Evolutionary conservation across 164 flowering plant genomes (phyloP).

Genomic region (Umbilicus rupestris): DNA sequence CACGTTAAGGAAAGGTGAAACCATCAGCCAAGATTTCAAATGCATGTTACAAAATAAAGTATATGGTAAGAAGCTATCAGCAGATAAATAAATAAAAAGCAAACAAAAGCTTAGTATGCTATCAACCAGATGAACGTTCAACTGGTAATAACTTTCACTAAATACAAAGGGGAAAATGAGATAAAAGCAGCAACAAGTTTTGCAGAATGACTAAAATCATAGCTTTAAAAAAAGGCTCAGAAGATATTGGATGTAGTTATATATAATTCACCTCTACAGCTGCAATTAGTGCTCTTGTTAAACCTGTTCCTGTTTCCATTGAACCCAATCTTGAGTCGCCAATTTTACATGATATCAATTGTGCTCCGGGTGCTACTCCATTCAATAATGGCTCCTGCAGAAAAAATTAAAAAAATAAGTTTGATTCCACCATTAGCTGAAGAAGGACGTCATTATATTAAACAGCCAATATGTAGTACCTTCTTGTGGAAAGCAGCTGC

Average conservation of each 20-base stretch:
- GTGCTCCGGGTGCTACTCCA: slow-evolving; percentile 99
- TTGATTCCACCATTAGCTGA: not conserved
- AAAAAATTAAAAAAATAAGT: slow-evolving; percentile 9
- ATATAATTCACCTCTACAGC: slow-evolving; percentile 67
- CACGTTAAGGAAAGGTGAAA: too few species aligned
- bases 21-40: too few species aligned
- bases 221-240: not conserved
- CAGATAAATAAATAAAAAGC: too few species aligned
- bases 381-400: slow-evolving; percentile 85
- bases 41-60: too few species aligned
- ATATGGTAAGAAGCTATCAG: too few species aligned
- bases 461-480: slow-evolving; percentile 26
- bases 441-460: not conserved
- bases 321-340: slow-evolving; percentile 91
- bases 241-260: not conserved
- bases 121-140: not conserved
- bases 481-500: slow-evolving; percentile 85
- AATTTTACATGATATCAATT: slow-evolving; percentile 88
- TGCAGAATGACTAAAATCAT: not conserved
- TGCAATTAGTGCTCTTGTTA: slow-evolving; percentile 85
- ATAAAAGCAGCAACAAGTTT: not conserved
- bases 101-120: too few species aligned
- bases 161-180: not conserved
- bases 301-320: slow-evolving; percentile 99
- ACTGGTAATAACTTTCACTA: not conserved